phyloP scores from a whole-genome alignment of 1,284 basidiomycete genomes.

The Fomitopsis betulina region DNA sequence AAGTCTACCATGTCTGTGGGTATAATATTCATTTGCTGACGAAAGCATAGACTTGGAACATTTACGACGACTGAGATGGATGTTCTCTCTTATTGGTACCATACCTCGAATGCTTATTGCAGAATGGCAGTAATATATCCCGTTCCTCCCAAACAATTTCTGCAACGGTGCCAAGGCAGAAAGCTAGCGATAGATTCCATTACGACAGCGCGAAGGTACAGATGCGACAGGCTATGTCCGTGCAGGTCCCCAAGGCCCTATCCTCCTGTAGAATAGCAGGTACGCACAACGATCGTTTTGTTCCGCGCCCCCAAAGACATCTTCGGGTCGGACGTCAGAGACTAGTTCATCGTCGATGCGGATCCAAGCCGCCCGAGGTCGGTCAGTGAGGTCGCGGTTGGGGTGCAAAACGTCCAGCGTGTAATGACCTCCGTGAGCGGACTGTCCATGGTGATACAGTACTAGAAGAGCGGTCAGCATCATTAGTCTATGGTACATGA shows the following conservation, averaged over 20 bases:
- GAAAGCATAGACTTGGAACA: conserved; percentile 34
- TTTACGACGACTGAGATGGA: conserved; percentile 30
- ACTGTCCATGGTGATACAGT: conserved; percentile 91
- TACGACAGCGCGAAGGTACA: neutral
- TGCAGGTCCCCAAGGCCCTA: conserved; percentile 23
- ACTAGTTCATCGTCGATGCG: conserved; percentile 92
- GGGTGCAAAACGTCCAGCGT: conserved; percentile 89
- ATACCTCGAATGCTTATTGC: conserved; percentile 1
- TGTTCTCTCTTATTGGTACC: conserved; percentile 12
- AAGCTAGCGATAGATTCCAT: conserved; percentile 9
- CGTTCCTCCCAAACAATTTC: neutral
- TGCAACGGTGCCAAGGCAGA: conserved; percentile 9
- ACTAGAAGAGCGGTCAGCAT: conserved; percentile 38
- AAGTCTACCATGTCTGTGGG: conserved; percentile 19
- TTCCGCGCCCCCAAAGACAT: conserved; percentile 66
- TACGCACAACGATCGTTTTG: conserved; percentile 79
- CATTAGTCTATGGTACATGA: neutral
- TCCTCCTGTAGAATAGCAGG: conserved; percentile 77
- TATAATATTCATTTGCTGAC: neutral
- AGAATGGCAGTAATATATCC: neutral
- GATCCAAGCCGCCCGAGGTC: conserved; percentile 71
- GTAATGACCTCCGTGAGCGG: conserved; percentile 93
- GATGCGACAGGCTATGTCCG: conserved; percentile 19
- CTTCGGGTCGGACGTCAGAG: conserved; percentile 71
- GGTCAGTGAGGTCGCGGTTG: conserved; percentile 48